phyloP scores from a whole-genome alignment of 768 basidiomycete genomes.

The Sarcodon aspratus region DNA sequence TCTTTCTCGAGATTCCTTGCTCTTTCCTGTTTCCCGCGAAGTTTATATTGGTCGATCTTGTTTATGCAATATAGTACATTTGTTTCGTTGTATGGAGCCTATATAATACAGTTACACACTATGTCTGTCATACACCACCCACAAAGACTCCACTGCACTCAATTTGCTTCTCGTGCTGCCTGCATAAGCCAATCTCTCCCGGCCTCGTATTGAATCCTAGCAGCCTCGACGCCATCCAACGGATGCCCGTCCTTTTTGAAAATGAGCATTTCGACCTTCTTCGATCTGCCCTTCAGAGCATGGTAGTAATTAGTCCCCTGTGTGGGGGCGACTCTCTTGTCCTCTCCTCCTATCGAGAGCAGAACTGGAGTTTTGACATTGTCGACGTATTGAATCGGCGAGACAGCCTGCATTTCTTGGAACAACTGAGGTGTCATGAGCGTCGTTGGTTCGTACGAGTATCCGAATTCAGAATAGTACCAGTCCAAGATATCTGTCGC shows the following conservation, averaged over 20 bases:
- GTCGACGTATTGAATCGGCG: slow-evolving; percentile 44
- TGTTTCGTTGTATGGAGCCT: no score
- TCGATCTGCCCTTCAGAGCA: slow-evolving; percentile 36
- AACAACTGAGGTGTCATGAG: slow-evolving; percentile 36
- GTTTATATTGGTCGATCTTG: no score
- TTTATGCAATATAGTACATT: no score
- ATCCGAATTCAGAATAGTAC: slow-evolving; percentile 31
- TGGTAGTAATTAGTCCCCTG: slow-evolving; percentile 60
- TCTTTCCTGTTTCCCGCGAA: no score
- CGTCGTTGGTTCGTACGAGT: slow-evolving; percentile 20
- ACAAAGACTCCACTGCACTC: no score
- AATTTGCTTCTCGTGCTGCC: no score
- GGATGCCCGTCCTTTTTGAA: slow-evolving; percentile 57
- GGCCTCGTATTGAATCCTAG: slow-evolving; percentile 41
- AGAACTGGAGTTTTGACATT: slow-evolving; percentile 41
- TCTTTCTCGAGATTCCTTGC: no score
- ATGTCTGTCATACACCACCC: no score
- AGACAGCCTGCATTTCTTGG: slow-evolving; percentile 30
- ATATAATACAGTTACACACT: no score
- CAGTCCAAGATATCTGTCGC: slow-evolving; percentile 64
- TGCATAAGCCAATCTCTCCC: slow-evolving; percentile 4
- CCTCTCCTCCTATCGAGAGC: slow-evolving; percentile 46
- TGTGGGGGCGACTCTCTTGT: slow-evolving; percentile 49
- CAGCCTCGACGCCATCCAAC: slow-evolving; percentile 51
- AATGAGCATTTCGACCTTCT: slow-evolving; percentile 42